These are phyloP conservation scores for Euphorbia schlechtendalii DNA, from an alignment of 441 rosid species.

Conservation along the genomic window DNA sequence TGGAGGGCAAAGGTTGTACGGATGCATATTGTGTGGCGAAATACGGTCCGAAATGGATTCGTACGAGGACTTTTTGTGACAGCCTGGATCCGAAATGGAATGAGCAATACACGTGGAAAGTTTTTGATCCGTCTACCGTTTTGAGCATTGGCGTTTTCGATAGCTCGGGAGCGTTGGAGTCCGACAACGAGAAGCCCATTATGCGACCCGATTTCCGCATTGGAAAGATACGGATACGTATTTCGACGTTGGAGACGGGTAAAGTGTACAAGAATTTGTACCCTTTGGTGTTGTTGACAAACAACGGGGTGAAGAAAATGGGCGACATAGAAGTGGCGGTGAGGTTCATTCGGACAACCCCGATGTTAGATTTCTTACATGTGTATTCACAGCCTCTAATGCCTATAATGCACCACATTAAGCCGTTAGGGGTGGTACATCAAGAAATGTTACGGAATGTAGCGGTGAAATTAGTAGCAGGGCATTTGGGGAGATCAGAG, in stretches of 20 bases:
- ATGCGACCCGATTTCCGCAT: slow-evolving; percentile 46
- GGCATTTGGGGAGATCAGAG: slow-evolving; percentile 67
- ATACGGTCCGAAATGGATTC: slow-evolving; percentile 91
- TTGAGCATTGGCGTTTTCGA: slow-evolving; percentile 71
- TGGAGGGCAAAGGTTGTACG: slow-evolving; percentile 63
- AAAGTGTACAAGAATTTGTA: slow-evolving; percentile 65
- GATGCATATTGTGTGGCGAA: slow-evolving; percentile 87
- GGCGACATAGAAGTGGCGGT: slow-evolving; percentile 79
- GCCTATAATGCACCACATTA: slow-evolving; percentile 79
- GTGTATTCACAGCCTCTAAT: slow-evolving; percentile 67
- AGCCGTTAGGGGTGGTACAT: slow-evolving; percentile 78
- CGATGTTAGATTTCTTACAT: slow-evolving; percentile 34
- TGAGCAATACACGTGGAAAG: slow-evolving; percentile 98
- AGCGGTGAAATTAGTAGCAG: slow-evolving; percentile 63
- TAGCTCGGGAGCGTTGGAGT: slow-evolving; percentile 54
- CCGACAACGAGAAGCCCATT: slow-evolving; percentile 24
- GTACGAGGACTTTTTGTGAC: slow-evolving; percentile 69
- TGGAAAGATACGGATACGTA: slow-evolving; percentile 73
- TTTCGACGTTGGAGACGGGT: slow-evolving; percentile 68
- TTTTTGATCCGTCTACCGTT: slow-evolving; percentile 81
- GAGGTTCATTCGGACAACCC: slow-evolving; percentile 62
- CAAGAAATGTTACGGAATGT: slow-evolving; percentile 72
- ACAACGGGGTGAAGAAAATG: slow-evolving; percentile 69
- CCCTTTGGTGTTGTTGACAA: slow-evolving; percentile 49
- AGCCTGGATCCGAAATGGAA: slow-evolving; percentile 95